Conservation (phyloP, 169 alveolate species). For the Toxoplasma gondii region DNA sequence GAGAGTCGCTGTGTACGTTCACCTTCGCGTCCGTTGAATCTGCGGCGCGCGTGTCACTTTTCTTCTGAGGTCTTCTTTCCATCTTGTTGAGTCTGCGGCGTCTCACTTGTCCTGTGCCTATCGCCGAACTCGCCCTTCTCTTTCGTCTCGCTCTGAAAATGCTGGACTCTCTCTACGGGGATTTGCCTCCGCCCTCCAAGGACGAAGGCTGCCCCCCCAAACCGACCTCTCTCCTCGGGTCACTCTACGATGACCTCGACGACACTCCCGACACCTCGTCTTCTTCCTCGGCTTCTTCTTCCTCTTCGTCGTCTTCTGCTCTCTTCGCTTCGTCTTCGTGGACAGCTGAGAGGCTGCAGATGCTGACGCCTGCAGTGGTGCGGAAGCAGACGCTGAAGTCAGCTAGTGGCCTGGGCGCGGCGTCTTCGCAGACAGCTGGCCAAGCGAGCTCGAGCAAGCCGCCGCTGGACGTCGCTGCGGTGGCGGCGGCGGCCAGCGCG, state of each 20-base stretch:
- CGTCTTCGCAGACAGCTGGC: constrained; percentile 53
- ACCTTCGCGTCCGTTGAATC: no score
- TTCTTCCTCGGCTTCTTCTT: not conserved
- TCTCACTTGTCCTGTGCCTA: not conserved
- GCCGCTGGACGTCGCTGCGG: constrained; percentile 27
- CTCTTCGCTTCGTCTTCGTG: constrained; percentile 48
- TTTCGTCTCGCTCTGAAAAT: not conserved
- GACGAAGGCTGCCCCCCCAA: constrained; percentile 54
- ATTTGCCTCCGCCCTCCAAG: constrained; percentile 78
- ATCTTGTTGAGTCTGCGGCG: no score
- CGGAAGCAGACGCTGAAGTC: constrained; percentile 57
- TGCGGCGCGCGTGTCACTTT: no score
- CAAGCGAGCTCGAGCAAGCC: constrained; percentile 21
- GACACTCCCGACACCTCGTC: constrained; percentile 45
- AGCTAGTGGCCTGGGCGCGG: constrained; percentile 48
- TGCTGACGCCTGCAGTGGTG: constrained; percentile 68
- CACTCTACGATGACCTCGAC: constrained; percentile 67
- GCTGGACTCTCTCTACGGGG: constrained; percentile 80
- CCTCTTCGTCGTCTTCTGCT: constrained; percentile 35
- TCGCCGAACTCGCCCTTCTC: not conserved
- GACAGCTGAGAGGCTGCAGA: constrained; percentile 68
- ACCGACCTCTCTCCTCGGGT: constrained; percentile 63
- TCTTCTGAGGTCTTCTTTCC: no score
- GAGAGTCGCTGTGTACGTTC: no score
- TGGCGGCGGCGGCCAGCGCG: constrained; percentile 45